Evolutionary conservation across 371 early-diverging fungal genomes (phyloP).

Genomic region (Mucor sp.): DNA sequence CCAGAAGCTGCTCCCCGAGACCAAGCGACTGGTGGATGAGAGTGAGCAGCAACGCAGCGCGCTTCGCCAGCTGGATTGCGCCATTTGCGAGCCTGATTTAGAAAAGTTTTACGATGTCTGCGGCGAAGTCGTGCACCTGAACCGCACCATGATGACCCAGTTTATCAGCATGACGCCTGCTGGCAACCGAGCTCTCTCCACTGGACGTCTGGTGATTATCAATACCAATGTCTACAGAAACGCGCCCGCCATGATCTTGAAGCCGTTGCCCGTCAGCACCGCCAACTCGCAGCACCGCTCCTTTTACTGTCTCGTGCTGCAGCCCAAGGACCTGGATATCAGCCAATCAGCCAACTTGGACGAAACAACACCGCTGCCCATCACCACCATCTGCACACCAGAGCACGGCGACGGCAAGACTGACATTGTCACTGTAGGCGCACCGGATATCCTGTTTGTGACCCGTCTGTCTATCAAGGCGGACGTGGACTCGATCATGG

Average conservation of each 20-base stretch:
- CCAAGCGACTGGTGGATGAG: slow-evolving; percentile 62
- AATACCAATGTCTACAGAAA: slow-evolving; percentile 73
- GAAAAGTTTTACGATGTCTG: slow-evolving; percentile 73
- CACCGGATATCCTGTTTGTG: slow-evolving; percentile 67
- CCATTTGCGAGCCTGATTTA: slow-evolving; percentile 82
- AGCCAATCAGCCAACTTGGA: slow-evolving; percentile 19
- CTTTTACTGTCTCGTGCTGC: slow-evolving; percentile 52
- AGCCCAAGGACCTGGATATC: slow-evolving; percentile 29
- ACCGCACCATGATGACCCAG: slow-evolving; percentile 61
- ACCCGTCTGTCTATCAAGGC: slow-evolving; percentile 51
- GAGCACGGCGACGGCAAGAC: slow-evolving; percentile 41
- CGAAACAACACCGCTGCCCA: slow-evolving; percentile 61
- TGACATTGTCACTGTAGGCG: slow-evolving; percentile 58
- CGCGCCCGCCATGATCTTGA: slow-evolving; percentile 67
- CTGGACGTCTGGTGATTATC: slow-evolving; percentile 76
- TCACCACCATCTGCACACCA: slow-evolving; percentile 60
- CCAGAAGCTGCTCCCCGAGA: slow-evolving; percentile 82
- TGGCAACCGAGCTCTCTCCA: slow-evolving; percentile 63
- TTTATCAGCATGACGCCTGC: slow-evolving; percentile 59
- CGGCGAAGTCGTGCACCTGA: slow-evolving; percentile 57
- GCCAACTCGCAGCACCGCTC: slow-evolving; percentile 41
- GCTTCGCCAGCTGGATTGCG: slow-evolving; percentile 75
- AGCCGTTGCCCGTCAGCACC: slow-evolving; percentile 37
- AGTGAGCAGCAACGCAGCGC: slow-evolving; percentile 59
- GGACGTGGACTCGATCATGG: slow-evolving; percentile 52